Conservation (phyloP, 1,284 basidiomycete genomes). For the Fomitopsis pinicola region DNA sequence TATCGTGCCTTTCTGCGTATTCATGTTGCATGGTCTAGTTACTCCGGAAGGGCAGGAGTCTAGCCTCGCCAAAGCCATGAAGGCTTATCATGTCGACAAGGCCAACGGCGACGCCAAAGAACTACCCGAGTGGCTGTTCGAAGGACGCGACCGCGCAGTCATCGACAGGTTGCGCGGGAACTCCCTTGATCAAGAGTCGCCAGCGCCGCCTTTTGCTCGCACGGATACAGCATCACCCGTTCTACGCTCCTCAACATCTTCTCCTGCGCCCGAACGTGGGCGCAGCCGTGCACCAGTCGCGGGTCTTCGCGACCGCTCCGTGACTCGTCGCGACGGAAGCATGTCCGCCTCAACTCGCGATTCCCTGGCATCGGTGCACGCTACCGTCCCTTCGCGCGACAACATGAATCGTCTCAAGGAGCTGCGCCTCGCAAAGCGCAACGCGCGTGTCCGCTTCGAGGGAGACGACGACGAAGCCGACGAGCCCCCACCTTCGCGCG, state of each 20-base stretch:
- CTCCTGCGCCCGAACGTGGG: conserved; percentile 7
- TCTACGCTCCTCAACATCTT: neutral
- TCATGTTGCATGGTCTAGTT: conserved; percentile 28
- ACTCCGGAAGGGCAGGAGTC: conserved; percentile 58
- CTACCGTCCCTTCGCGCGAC: conserved; percentile 28
- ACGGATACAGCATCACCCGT: neutral
- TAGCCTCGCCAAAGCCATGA: conserved; percentile 59
- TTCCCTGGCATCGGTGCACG: conserved; percentile 13
- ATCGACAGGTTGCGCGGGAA: conserved; percentile 1
- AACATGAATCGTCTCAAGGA: conserved; percentile 47
- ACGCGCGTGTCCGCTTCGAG: conserved; percentile 23
- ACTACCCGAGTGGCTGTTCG: conserved; percentile 67
- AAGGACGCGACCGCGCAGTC: conserved; percentile 45
- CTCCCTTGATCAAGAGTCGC: neutral
- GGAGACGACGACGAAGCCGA: conserved; percentile 2
- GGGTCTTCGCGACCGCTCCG: conserved; percentile 8
- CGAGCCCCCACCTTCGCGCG: neutral
- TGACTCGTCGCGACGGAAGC: conserved; percentile 5
- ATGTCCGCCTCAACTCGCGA: neutral
- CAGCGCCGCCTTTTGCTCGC: neutral
- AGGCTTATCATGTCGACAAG: conserved; percentile 61
- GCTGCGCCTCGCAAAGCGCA: conserved; percentile 50
- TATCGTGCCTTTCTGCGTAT: conserved; percentile 3
- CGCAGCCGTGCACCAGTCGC: neutral
- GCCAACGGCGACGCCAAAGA: conserved; percentile 48